Percentiles rank a stretch among this genome's conserved stretches.
phyloP scores from a whole-genome alignment of 768 basidiomycete species.

The Podaxis sp. region DNA sequence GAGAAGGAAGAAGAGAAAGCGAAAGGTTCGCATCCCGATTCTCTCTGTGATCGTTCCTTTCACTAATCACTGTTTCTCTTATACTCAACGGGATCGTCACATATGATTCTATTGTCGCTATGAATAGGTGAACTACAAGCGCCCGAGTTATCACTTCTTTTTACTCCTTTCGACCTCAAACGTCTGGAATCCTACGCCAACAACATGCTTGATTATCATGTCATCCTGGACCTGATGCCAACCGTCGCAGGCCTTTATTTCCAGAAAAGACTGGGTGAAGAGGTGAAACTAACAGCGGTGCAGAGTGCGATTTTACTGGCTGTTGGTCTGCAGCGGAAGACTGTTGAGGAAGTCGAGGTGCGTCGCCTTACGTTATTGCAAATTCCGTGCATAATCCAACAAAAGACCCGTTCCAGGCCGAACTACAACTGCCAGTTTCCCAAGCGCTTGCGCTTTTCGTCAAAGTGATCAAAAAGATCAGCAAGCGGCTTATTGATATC shows the following conservation, averaged over 20 bases:
- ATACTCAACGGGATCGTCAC: background rate
- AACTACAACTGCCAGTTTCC: constrained; percentile 80
- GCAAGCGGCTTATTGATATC: constrained; percentile 69
- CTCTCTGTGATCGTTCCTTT: background rate
- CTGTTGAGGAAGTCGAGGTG: constrained; percentile 87
- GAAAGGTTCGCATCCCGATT: constrained; percentile 16
- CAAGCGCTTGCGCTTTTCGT: constrained; percentile 90
- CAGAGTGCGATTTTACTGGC: constrained; percentile 91
- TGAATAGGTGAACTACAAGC: constrained; percentile 30
- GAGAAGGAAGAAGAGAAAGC: constrained; percentile 39
- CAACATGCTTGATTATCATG: constrained; percentile 95
- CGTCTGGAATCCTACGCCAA: constrained; percentile 94
- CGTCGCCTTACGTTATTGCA: constrained; percentile 16
- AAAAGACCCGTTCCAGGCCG: constrained; percentile 42
- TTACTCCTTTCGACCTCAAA: constrained; percentile 94
- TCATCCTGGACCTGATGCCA: constrained; percentile 90
- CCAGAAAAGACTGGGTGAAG: constrained; percentile 59
- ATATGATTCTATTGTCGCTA: background rate
- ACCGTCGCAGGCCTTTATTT: constrained; percentile 82
- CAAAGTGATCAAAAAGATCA: constrained; percentile 86
- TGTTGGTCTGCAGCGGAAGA: constrained; percentile 85
- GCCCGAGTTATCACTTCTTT: constrained; percentile 48
- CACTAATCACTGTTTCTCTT: background rate
- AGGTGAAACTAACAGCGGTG: constrained; percentile 75
- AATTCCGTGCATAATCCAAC: background rate